Evolutionary conservation across 1,139 yeast genomes (phyloP), one percentile per base, ranked within the genome.

Genomic region (Yamadazyma siamensis): DNA sequence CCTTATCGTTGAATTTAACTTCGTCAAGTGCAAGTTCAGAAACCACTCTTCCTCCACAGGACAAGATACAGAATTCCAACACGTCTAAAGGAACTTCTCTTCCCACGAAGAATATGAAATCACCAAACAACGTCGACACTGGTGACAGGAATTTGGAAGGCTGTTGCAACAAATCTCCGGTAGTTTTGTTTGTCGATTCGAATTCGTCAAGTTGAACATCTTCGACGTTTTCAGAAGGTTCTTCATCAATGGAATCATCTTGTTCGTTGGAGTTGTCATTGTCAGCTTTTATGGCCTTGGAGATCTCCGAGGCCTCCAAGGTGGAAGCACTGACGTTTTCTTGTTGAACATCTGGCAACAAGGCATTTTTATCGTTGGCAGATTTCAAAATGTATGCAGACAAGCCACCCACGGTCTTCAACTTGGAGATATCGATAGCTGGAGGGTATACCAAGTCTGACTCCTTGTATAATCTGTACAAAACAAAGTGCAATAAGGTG

Each of bases 1-100:
- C 56, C 3, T 71, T 64, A 34, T 63, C 64, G 36, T 65, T 67
- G 27, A 59, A 38, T 44, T 61, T 61, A 41, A 82, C 61, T 58
- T 83, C 94, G 54, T 91, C 97, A 39, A 88, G 59, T 5, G 94
- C 83, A 36, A 91, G 76, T 63, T 91, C 98, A 48, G 95, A 81
- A 28, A 89, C 77, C 24, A 88, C 72, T 36, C 74, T 70, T 34
- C 96, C 98, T 40, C 97, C 97, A 52, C 85, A 80, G 4, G 96
- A 77, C 39, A 88, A 69, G 39, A 89, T 80, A 45, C 89, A 73
- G 56, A 91, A 85, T 65, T 91, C 98, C 44, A 89, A 68, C 44
- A 89, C 77, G 47, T 91, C 97, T 42, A 89, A 69, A 15, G 97
- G 88, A 26, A 91, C 98, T 65, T 91, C 99, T 61, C 99, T 82